Percentiles rank a stretch among this genome's conserved stretches.
These are phyloP conservation scores for Aspergillaceae sp. DNA, from an alignment of 2,329 filamentous ascomycete species.

Conservation along the genomic window DNA sequence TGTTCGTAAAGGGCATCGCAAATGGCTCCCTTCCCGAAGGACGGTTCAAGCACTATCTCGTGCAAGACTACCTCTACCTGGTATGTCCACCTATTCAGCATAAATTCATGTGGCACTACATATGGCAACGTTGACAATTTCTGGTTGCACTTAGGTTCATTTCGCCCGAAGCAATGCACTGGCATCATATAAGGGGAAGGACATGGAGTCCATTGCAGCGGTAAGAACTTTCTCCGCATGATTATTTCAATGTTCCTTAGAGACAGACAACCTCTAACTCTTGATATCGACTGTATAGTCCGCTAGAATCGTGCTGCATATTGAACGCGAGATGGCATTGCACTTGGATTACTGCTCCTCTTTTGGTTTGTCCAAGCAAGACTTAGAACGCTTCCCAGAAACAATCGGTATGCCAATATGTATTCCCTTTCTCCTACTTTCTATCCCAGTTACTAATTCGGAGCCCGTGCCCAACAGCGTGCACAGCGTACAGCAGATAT, in stretches of 20 bases:
- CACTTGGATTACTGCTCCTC: slow-evolving; percentile 74
- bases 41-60: slow-evolving; percentile 78
- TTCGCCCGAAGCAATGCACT: slow-evolving; percentile 82
- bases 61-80: slow-evolving; percentile 87
- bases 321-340: slow-evolving; percentile 69
- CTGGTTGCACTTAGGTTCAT: slow-evolving; percentile 51
- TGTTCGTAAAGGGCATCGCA: slow-evolving; percentile 70
- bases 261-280: neutral
- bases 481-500: slow-evolving; percentile 74
- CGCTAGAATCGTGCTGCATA: slow-evolving; percentile 64
- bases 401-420: slow-evolving; percentile 49
- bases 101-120: neutral
- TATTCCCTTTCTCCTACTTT: neutral
- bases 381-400: slow-evolving; percentile 67
- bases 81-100: slow-evolving; percentile 37
- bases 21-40: slow-evolving; percentile 64
- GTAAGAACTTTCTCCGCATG: slow-evolving; percentile 37
- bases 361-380: slow-evolving; percentile 65
- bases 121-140: neutral
- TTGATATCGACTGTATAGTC: slow-evolving; percentile 34
- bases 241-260: neutral
- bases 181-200: slow-evolving; percentile 73
- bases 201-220: slow-evolving; percentile 61
- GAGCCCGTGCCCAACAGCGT: slow-evolving; percentile 41
- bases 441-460: neutral